Base-by-base conservation (phyloP, 2,329 filamentous ascomycete genomes). In the Colletotrichum simmondsii region DNA sequence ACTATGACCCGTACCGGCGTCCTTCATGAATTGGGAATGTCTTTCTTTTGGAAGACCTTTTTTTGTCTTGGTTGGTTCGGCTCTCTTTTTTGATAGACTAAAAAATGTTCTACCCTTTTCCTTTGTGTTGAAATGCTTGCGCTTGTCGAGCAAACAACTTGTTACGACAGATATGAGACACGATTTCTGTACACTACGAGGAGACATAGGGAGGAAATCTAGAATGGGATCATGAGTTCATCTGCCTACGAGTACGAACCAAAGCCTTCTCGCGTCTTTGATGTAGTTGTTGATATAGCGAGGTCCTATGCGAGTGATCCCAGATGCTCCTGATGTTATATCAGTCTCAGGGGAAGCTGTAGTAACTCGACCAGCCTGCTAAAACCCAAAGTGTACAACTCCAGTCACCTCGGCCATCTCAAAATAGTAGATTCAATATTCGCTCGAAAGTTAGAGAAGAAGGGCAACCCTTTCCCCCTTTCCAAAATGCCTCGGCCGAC, bases 1-100 rank as follows among this genome's bases (percentile, higher is more conserved):
- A 73, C 16, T 70, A 61, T 53, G 61, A 70, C 37, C 71, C 71
- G 10, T 73, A 73, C 24, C 66, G 71, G 12, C 71, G 71, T 61
- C 66, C 71, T 37, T 65, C 26, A 61, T 28, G 59, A 46, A 46
- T 6, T n/a, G 19, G 42, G 22, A 24, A 46, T n/a, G n/a, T 37
- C 57, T 63, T 28, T 70, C 57, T 19, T 59, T 32, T 3, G 11
- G 11, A 28, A 16, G 11, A 0, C 52, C 28, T 54, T 54, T 28
- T 3, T 5, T 3, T 49, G 60, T 19, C 42, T 26, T 24, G 60
- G 46, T 42, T 5, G n/a, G 5, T 3, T 19, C 12, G 28, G 28
- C 19, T n/a, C 37, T 64, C 24, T 14, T 37, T 37, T 30, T 64
- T 24, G n/a, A 24, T 35, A 64, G 61, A 54, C n/a, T 16, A n/a